Evolutionary conservation across 768 basidiomycete genomes (phyloP).

Genomic region (Mycena crocata): DNA sequence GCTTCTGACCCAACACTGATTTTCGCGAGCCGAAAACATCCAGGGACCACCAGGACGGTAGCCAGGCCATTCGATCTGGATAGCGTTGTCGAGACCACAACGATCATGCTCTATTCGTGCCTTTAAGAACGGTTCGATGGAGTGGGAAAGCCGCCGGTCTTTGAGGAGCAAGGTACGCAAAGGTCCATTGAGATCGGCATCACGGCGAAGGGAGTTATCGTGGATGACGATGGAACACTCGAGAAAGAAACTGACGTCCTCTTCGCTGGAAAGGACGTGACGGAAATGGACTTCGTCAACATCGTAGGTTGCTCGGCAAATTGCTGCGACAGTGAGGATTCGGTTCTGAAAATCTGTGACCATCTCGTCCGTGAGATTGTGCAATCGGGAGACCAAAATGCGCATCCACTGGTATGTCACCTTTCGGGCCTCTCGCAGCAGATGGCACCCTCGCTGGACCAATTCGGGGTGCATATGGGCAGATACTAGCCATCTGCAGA

Average conservation of each 20-base stretch:
- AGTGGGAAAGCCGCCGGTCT: constrained; percentile 46
- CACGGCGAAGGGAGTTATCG: constrained; percentile 29
- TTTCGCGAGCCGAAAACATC: constrained; percentile 9
- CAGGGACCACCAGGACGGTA: constrained; percentile 13
- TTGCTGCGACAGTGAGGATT: constrained; percentile 50
- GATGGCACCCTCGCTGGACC: constrained; percentile 30
- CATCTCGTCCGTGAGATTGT: constrained; percentile 31
- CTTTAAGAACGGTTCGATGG: neutral
- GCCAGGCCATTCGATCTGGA: neutral
- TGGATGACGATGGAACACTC: constrained; percentile 44
- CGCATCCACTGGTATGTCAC: constrained; percentile 50
- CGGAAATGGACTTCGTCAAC: neutral
- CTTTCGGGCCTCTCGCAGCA: constrained; percentile 47
- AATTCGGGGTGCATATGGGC: constrained; percentile 18
- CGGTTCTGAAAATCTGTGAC: constrained; percentile 35
- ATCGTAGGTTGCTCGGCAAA: constrained; percentile 50
- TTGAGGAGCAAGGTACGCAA: constrained; percentile 41
- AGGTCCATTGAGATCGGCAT: constrained; percentile 11
- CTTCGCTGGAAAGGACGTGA: constrained; percentile 37
- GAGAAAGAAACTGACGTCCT: constrained; percentile 44
- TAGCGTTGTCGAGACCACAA: neutral
- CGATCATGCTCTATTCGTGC: neutral
- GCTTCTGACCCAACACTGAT: constrained; percentile 40
- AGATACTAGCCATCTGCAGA: constrained; percentile 49
- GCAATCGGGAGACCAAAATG: constrained; percentile 42